These are phyloP conservation scores for Durio zibethinus DNA, from an alignment of 345 rosid genomes.

Conservation along the genomic window DNA sequence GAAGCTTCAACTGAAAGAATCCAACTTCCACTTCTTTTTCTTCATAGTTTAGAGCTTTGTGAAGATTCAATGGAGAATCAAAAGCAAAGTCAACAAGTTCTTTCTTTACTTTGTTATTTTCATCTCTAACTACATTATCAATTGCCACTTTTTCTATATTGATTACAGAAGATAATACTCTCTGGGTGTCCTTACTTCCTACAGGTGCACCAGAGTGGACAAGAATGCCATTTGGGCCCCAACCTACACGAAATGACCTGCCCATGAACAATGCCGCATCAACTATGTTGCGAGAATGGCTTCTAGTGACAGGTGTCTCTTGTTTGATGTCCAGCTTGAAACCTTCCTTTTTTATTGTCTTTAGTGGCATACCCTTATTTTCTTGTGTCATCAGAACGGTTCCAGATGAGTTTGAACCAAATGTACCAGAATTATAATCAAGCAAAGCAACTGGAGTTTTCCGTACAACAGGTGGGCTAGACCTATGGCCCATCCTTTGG, in stretches of 20 bases:
- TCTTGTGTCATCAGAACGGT: conserved; percentile 75
- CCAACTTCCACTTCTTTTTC: conserved; percentile 62
- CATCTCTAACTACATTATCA: conserved; percentile 77
- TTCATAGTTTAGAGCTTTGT: conserved; percentile 56
- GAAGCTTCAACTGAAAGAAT: conserved; percentile 65
- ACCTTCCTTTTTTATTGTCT: conserved; percentile 53
- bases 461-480: conserved; percentile 46
- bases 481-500: conserved; percentile 47
- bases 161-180: conserved; percentile 67
- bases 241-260: conserved; percentile 93
- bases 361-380: conserved; percentile 55
- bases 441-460: conserved; percentile 76
- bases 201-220: conserved; percentile 74
- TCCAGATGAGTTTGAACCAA: conserved; percentile 47
- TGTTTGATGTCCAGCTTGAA: conserved; percentile 65
- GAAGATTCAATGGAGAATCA: conserved; percentile 75
- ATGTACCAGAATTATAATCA: conserved; percentile 61
- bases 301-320: conserved; percentile 62
- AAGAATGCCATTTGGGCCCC: conserved; percentile 97
- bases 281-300: conserved; percentile 71
- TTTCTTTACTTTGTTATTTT: conserved; percentile 55
- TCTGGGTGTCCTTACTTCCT: conserved; percentile 42
- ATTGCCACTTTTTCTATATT: conserved; percentile 76
- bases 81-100: conserved; percentile 72
- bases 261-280: conserved; percentile 98